A percentile compares a stretch with the other conserved stretches of the same genome.
Evolutionary conservation across 495 filamentous ascomycete genomes (phyloP).

Genomic region (Tetracladium marchalianum): DNA sequence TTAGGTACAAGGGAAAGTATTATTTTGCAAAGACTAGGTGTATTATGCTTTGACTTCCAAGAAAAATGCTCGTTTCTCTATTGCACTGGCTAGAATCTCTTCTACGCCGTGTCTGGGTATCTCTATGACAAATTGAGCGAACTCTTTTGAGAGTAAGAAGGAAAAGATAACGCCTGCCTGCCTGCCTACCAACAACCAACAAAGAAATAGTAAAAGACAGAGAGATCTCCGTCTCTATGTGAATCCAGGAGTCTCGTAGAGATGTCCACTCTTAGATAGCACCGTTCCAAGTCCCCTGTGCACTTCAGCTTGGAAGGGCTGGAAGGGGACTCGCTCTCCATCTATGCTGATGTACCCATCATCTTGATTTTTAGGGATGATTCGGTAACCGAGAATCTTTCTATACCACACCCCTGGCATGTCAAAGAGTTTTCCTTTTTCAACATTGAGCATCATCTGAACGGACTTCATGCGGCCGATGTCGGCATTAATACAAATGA

Average conservation of each 20-base stretch:
- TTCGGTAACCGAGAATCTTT: conserved; percentile 74
- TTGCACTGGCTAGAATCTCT: conserved; percentile 5
- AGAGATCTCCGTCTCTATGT: too few species aligned
- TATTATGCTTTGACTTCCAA: conserved; percentile 11
- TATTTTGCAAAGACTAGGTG: background rate
- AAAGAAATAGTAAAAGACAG: conserved; percentile 14
- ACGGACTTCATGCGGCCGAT: conserved; percentile 54
- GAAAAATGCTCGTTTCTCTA: conserved; percentile 7
- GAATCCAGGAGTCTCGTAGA: conserved; percentile 62
- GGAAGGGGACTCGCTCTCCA: conserved; percentile 77
- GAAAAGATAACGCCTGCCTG: background rate
- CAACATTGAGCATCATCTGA: conserved; percentile 57
- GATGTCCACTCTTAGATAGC: conserved; percentile 54
- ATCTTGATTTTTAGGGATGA: conserved; percentile 60
- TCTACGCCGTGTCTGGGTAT: conserved; percentile 17
- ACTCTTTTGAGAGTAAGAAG: conserved; percentile 4
- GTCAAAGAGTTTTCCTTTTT: conserved; percentile 67
- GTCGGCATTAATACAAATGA: conserved; percentile 71
- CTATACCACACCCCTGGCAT: conserved; percentile 65
- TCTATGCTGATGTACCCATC: conserved; percentile 89
- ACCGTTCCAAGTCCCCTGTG: conserved; percentile 79
- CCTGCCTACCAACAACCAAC: background rate
- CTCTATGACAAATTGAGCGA: conserved; percentile 8
- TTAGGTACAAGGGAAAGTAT: conserved; percentile 5
- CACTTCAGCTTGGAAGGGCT: conserved; percentile 82